A percentile compares a stretch with the other conserved stretches of the same genome.
Conservation (phyloP, 345 rosid genomes). For the Eutrema japonicum region DNA sequence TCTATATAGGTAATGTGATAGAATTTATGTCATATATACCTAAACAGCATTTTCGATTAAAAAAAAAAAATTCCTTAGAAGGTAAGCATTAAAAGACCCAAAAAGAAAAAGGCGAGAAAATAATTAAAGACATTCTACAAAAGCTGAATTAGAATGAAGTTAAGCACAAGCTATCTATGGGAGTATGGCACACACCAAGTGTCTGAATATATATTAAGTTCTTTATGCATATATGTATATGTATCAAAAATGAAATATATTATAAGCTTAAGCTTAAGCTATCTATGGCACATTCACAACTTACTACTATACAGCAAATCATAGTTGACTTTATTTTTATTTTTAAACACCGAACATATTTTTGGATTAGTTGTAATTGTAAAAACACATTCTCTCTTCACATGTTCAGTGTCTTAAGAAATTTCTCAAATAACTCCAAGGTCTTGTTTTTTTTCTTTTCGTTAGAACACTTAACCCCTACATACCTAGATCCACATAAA, state of each 20-base stretch:
- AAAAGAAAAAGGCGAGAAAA: conserved; percentile 27
- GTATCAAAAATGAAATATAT: neutral
- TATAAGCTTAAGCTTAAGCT: conserved; percentile 29
- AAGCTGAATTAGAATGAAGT: conserved; percentile 45
- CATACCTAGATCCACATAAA: conserved; percentile 56
- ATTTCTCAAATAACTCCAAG: conserved; percentile 47
- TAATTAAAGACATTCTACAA: conserved; percentile 43
- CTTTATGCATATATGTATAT: neutral
- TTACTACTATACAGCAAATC: conserved; percentile 38
- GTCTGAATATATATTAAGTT: neutral
- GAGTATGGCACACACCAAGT: conserved; percentile 28
- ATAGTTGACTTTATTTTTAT: conserved; percentile 38
- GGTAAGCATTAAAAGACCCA: conserved; percentile 46
- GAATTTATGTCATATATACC: conserved; percentile 7
- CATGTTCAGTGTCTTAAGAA: conserved; percentile 70
- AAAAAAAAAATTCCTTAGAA: too few species aligned
- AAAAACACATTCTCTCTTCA: conserved; percentile 60
- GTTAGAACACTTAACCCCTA: conserved; percentile 39
- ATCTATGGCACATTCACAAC: conserved; percentile 30
- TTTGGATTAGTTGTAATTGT: conserved; percentile 46
- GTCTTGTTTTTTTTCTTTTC: conserved; percentile 15
- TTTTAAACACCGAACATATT: conserved; percentile 31
- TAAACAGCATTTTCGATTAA: neutral
- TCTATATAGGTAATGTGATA: neutral
- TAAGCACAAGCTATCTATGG: conserved; percentile 23